Evolutionary conservation across 495 filamentous ascomycete species (phyloP).

Genomic region (Hypoxylon rickii): DNA sequence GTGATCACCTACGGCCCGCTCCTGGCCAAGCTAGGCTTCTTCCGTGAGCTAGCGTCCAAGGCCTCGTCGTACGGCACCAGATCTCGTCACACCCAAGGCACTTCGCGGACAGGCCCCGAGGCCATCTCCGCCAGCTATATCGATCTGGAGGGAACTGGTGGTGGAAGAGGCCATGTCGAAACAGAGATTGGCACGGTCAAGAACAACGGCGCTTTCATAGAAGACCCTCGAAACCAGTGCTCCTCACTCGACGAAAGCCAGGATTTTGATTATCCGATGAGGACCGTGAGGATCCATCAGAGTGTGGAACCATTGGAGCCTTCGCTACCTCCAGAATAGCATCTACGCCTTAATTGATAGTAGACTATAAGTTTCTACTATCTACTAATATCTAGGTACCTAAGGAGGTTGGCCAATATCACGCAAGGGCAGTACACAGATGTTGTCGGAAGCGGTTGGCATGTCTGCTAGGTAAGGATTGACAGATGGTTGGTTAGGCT

Average conservation of each 20-base stretch:
- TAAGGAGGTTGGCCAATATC: too few relatives aligned
- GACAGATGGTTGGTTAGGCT: too few relatives aligned
- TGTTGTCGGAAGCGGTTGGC: too few relatives aligned
- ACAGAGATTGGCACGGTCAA: background rate
- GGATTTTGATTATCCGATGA: background rate
- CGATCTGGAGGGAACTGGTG: background rate
- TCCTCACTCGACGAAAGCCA: background rate
- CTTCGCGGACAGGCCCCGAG: background rate
- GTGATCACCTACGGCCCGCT: conserved; percentile 19
- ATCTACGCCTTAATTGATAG: too few relatives aligned
- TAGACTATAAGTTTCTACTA: too few relatives aligned
- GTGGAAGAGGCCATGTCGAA: background rate
- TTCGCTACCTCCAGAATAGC: background rate
- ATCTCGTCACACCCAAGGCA: background rate
- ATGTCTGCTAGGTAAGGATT: too few relatives aligned
- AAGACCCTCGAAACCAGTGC: background rate
- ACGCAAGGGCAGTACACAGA: too few relatives aligned
- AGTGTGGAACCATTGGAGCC: background rate
- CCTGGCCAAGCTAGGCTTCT: background rate
- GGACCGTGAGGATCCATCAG: background rate
- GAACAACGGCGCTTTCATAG: background rate
- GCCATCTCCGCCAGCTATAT: background rate
- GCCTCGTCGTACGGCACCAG: background rate
- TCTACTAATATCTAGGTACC: too few relatives aligned
- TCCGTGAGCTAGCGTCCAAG: background rate